Evolutionary conservation across 345 rosid genomes (phyloP).

Genomic region (Litchi chinensis): DNA sequence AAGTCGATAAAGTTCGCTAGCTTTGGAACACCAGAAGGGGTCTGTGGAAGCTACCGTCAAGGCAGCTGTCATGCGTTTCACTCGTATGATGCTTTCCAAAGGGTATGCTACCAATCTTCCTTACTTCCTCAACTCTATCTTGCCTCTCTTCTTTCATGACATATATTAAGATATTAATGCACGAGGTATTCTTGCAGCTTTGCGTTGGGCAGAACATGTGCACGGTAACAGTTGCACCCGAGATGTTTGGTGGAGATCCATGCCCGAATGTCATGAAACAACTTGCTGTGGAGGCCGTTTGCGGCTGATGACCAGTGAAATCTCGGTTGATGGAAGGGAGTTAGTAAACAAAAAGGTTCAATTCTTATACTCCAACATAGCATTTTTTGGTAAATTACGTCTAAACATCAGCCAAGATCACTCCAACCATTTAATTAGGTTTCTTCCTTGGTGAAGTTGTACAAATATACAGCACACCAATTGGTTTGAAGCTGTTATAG

Average conservation of each 20-base stretch:
- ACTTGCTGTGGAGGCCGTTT: slow-evolving; percentile 85
- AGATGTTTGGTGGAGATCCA: slow-evolving; percentile 96
- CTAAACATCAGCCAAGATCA: slow-evolving; percentile 22
- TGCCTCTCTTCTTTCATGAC: neutral
- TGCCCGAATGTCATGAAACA: slow-evolving; percentile 92
- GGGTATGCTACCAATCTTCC: slow-evolving; percentile 44
- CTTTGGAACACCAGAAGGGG: slow-evolving; percentile 91
- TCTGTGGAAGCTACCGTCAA: slow-evolving; percentile 79
- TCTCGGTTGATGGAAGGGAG: slow-evolving; percentile 10
- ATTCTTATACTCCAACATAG: slow-evolving; percentile 25
- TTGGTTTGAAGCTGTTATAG: slow-evolving; percentile 29
- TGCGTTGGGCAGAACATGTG: slow-evolving; percentile 91
- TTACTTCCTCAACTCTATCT: neutral
- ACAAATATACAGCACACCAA: slow-evolving; percentile 66
- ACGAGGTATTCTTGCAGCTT: slow-evolving; percentile 50
- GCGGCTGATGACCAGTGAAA: slow-evolving; percentile 49
- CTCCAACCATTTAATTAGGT: slow-evolving; percentile 35
- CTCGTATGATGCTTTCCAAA: slow-evolving; percentile 93
- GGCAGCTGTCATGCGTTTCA: slow-evolving; percentile 93
- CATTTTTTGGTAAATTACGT: slow-evolving; percentile 33
- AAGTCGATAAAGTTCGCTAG: slow-evolving; percentile 86
- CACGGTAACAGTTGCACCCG: slow-evolving; percentile 92
- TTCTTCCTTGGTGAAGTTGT: slow-evolving; percentile 72
- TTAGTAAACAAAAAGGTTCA: slow-evolving; percentile 15
- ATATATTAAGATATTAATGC: slow-evolving; percentile 6